Conservation (phyloP, 1,284 basidiomycete genomes). For the Spongiforma sp. region DNA sequence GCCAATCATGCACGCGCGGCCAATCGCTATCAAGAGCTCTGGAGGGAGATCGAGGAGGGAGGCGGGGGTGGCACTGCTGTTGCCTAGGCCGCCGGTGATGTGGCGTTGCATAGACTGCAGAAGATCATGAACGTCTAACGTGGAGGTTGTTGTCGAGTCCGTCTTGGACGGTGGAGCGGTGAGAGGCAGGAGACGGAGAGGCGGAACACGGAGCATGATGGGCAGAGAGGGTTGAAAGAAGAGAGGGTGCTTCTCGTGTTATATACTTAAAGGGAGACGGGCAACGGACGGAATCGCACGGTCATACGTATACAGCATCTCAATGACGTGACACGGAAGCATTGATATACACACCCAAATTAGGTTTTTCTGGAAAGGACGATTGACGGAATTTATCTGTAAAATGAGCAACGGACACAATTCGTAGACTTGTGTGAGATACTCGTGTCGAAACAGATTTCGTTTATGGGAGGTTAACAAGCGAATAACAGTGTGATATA, state of each 20-base stretch:
- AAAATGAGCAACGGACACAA: background rate
- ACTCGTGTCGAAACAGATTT: background rate
- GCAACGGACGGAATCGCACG: slow-evolving; percentile 1
- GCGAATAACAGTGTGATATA: background rate
- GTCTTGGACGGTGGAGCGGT: background rate
- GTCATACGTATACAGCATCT: background rate
- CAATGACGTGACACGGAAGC: too few species aligned
- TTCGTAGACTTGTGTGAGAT: background rate
- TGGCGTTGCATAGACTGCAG: background rate
- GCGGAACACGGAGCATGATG: slow-evolving; percentile 11
- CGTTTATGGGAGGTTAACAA: background rate
- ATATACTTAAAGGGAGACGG: background rate
- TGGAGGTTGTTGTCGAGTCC: too few species aligned
- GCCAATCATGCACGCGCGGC: background rate
- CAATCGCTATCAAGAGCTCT: slow-evolving; percentile 22
- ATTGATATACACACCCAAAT: background rate
- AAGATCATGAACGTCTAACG: too few species aligned
- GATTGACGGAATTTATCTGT: background rate
- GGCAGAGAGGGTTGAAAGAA: background rate
- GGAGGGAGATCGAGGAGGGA: slow-evolving; percentile 23
- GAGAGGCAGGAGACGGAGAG: background rate
- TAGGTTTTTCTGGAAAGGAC: background rate
- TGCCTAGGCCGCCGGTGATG: background rate
- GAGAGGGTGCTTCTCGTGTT: too few species aligned
- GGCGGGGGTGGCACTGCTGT: background rate